Evolutionary conservation across 1,284 basidiomycete genomes (phyloP).

Genomic region (Kwoniella shivajii): DNA sequence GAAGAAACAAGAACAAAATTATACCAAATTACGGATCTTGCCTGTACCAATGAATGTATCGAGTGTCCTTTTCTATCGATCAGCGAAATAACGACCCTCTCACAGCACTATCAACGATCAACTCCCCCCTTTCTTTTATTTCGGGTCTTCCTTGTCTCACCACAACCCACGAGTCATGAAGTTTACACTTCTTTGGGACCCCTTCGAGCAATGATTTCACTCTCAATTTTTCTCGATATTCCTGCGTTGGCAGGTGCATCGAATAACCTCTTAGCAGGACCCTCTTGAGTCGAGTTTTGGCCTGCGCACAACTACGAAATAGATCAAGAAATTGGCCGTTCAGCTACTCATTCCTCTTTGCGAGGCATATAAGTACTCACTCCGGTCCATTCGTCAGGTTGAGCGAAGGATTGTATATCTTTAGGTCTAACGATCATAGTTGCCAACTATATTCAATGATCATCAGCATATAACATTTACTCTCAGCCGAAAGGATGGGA

Average conservation of each 20-base stretch:
- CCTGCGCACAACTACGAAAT: slow-evolving; percentile 27
- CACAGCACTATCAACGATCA: no score
- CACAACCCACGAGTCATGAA: no score
- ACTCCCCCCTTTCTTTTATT: no score
- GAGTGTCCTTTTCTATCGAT: no score
- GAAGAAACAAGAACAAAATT: no score
- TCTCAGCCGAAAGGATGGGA: neutral
- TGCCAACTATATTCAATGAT: slow-evolving; percentile 1
- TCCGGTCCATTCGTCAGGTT: slow-evolving; percentile 18
- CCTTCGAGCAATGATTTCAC: neutral
- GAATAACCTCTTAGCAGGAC: slow-evolving; percentile 8
- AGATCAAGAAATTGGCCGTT: neutral
- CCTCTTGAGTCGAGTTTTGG: slow-evolving; percentile 13
- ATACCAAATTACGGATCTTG: no score
- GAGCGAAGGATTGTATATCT: slow-evolving; percentile 7
- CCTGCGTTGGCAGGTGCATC: neutral
- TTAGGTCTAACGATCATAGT: slow-evolving; percentile 27
- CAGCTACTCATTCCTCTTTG: neutral
- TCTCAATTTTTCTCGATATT: neutral
- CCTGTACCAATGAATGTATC: no score
- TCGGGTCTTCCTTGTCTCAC: no score
- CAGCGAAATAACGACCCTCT: no score
- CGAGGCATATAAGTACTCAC: slow-evolving; percentile 4
- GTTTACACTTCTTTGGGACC: no score
- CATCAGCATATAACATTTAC: neutral